Evolutionary conservation across 192 early-diverging fungal genomes (phyloP).

Genomic region (Coemansia sp.): DNA sequence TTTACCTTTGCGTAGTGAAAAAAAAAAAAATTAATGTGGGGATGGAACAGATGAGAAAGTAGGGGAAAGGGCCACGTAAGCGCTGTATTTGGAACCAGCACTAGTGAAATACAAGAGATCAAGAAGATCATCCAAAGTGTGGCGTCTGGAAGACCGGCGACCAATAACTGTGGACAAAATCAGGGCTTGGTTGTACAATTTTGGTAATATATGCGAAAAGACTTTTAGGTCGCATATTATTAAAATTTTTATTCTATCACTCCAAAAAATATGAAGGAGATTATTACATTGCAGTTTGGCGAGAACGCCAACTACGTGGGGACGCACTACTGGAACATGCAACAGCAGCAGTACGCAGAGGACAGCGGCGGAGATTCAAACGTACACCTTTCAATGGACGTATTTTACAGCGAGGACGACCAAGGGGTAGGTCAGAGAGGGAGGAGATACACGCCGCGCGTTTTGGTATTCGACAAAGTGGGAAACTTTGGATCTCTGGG

Average conservation of each 20-base stretch:
- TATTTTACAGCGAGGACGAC: conserved; percentile 40
- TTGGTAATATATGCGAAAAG: background rate
- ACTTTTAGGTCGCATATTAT: too few species aligned
- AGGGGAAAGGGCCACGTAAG: background rate
- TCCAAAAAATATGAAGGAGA: conserved; percentile 69
- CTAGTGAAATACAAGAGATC: background rate
- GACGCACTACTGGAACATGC: conserved; percentile 91
- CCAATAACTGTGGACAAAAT: background rate
- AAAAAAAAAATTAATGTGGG: too few species aligned
- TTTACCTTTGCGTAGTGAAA: background rate
- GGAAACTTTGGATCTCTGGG: conserved; percentile 56
- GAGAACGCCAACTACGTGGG: conserved; percentile 85
- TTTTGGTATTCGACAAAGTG: conserved; percentile 81
- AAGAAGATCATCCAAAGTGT: background rate
- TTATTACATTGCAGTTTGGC: conserved; percentile 93
- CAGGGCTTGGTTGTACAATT: background rate
- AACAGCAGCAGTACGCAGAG: conserved; percentile 32
- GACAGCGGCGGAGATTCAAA: conserved; percentile 58
- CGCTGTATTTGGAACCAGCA: background rate
- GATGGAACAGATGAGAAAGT: too few species aligned
- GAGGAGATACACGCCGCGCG: conserved; percentile 74
- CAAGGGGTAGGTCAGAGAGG: conserved; percentile 28
- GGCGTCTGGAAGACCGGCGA: background rate
- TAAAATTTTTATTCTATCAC: background rate
- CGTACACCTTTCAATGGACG: conserved; percentile 56